These are phyloP conservation scores for Ulmus americana DNA, from an alignment of 331 rosid genomes.

Conservation along the genomic window DNA sequence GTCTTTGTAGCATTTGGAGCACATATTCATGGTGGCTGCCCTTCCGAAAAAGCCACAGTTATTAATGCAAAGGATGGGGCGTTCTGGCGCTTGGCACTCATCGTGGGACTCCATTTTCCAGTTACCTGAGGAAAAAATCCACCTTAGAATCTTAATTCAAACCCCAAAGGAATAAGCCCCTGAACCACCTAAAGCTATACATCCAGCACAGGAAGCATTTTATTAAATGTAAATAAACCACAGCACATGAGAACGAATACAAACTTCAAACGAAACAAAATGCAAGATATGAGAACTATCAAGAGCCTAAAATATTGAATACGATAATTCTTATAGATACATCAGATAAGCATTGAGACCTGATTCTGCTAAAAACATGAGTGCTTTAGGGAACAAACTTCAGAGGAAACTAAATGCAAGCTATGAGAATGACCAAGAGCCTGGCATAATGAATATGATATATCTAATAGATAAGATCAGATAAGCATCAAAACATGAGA, in stretches of 20 bases:
- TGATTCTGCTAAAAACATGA: neutral
- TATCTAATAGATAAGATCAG: neutral
- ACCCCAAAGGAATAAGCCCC: neutral
- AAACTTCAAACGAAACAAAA: slow-evolving; percentile 8
- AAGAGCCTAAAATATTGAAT: neutral
- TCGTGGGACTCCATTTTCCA: slow-evolving; percentile 63
- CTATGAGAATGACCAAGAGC: neutral
- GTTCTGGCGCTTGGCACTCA: slow-evolving; percentile 63
- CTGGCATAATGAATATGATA: neutral
- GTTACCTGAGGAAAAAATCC: slow-evolving; percentile 32
- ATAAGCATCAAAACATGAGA: neutral
- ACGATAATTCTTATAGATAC: neutral
- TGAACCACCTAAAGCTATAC: neutral
- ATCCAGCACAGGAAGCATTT: neutral
- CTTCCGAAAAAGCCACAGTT: slow-evolving; percentile 83
- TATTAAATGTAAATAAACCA: neutral
- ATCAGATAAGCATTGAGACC: neutral
- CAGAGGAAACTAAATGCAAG: slow-evolving; percentile 4
- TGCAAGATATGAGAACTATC: neutral
- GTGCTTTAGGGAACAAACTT: neutral
- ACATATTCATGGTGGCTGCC: slow-evolving; percentile 72
- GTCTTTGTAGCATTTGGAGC: slow-evolving; percentile 78
- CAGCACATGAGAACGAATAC: neutral
- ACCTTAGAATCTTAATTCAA: neutral
- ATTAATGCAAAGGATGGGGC: slow-evolving; percentile 60